Conservation (phyloP, 1,139 yeast species). For the Sugiyamaella pinicola region DNA sequence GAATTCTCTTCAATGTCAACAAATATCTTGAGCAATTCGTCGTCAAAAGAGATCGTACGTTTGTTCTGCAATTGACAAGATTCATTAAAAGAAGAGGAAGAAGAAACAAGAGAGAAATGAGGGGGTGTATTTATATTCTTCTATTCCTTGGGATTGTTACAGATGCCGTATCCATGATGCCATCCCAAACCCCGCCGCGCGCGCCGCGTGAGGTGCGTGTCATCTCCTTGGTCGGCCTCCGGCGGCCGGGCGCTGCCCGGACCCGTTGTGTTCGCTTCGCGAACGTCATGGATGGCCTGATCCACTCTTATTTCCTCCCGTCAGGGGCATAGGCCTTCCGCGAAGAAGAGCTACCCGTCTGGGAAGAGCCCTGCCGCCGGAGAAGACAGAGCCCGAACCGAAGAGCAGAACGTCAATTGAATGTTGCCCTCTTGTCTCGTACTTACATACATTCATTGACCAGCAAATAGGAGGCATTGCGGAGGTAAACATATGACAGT, state of each 20-base stretch:
- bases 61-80: background rate
- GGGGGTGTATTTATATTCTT: background rate
- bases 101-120: background rate
- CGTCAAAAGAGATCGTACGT: background rate
- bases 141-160: background rate
- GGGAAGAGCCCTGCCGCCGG: background rate
- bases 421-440: no score
- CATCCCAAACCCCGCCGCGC: background rate
- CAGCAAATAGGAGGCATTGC: no score
- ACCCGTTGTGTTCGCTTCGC: background rate
- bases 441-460: no score
- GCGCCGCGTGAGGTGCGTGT: background rate
- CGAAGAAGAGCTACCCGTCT: background rate
- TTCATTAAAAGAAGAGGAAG: background rate
- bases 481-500: no score
- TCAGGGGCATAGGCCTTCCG: no score
- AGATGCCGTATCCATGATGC: background rate
- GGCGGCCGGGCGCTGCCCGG: background rate
- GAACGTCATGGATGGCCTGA: no score
- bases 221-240: background rate
- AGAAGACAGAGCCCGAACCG: no score
- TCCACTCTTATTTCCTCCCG: no score
- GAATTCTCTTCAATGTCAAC: background rate
- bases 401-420: no score
- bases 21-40: background rate